Percentiles rank a stretch among this genome's conserved stretches.
Evolutionary conservation across 2,329 filamentous ascomycete species (phyloP).

Genomic region (Xylaria sp.): DNA sequence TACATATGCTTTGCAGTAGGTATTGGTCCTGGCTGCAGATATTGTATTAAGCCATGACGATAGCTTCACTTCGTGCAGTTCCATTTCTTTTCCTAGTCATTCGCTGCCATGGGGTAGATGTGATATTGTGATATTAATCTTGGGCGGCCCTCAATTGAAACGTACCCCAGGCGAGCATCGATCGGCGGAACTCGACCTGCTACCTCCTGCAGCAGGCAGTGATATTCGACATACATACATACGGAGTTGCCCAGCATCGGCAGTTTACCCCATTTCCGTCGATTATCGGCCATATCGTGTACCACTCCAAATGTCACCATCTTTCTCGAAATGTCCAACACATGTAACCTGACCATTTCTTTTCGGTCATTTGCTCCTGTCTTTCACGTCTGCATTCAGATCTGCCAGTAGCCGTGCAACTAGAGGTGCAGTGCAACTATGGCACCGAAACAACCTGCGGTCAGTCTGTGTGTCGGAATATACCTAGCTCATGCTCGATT

Average conservation of each 20-base stretch:
- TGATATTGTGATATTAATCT: constrained; percentile 4
- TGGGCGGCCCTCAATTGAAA: constrained; percentile 3
- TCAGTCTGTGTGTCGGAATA: constrained; percentile 9
- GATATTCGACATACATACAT: constrained; percentile 19
- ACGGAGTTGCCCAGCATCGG: constrained; percentile 23
- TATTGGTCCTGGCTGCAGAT: constrained; percentile 1
- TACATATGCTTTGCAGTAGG: constrained; percentile 1
- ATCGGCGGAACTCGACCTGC: constrained; percentile 12
- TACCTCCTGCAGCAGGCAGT: constrained; percentile 12
- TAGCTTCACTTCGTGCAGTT: constrained; percentile 14
- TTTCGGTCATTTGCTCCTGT: constrained; percentile 21
- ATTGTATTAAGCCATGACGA: constrained; percentile 14
- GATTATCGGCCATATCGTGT: not conserved
- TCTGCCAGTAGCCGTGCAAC: constrained; percentile 21
- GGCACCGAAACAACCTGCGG: constrained; percentile 11
- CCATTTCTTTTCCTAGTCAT: not conserved
- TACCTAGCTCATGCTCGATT: not conserved
- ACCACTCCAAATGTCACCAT: constrained; percentile 19
- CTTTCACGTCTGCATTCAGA: constrained; percentile 16
- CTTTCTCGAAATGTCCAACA: constrained; percentile 18
- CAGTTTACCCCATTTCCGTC: constrained; percentile 13
- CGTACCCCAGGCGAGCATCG: constrained; percentile 7
- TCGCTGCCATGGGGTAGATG: not conserved
- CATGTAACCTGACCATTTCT: constrained; percentile 15
- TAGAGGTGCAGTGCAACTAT: constrained; percentile 22